Base-by-base conservation (phyloP, 371 early-diverging fungal genomes). In the Circinella umbellata region DNA sequence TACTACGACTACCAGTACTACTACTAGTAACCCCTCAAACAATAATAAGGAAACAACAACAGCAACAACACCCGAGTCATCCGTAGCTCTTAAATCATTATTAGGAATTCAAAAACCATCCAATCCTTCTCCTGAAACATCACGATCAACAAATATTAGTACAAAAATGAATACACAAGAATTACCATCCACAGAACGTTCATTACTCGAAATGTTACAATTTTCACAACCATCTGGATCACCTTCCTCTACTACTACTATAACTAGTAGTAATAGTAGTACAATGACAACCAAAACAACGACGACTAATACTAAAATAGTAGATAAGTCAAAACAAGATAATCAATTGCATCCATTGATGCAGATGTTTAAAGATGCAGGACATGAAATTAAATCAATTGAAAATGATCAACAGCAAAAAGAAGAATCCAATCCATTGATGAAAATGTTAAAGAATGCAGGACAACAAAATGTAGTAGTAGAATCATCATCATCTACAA, bases 81-180 rank as follows among this genome's bases (percentile, higher is more conserved):
- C 57, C 1, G 20, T 57, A 7, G 57, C 57, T n/a, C 57, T 57
- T 0, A 57, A 74, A 61, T 77, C 80, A 0, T 66, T 80, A 35
- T 64, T 77, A 11, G 80, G 77, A 39, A 53, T 68, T 49, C 66
- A 66, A 42, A 55, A 65, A 20, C 53, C 35, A 51, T 34, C n/a
- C 42, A 17, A 49, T 17, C 37, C 36, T 27, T 34, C 57, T 14
- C 57, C 57, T 57, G 57, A 57, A 18, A 27, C 34, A 9, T 57
- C 34, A n/a, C 20, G 57, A 57, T 57, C 57, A 27, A 27, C 57
- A 57, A 57, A 34, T 57, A 57, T 3, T 7, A 57, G 57, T 27
- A 51, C 49, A 15, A 49, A 15, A 4, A 49, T 4, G 4, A 49
- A 4, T 11, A 55, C 57, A 34, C 57, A 20, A 10, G 57, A 57